Evolutionary conservation across 805 yeast genomes (phyloP).

Genomic region (Candida nanaspora): DNA sequence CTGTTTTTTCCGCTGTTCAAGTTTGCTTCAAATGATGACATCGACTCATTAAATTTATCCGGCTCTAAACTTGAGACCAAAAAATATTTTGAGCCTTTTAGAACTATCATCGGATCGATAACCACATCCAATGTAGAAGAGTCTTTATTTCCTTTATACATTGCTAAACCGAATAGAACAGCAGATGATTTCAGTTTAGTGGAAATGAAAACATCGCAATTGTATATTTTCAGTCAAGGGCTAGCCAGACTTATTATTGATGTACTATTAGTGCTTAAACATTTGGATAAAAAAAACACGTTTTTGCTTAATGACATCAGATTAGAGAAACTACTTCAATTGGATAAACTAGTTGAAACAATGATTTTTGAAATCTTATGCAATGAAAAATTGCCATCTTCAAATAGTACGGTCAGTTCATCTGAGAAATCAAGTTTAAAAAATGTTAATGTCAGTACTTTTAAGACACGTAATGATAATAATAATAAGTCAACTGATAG

Average conservation of each 20-base stretch:
- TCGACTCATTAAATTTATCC: not conserved
- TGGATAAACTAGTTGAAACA: slow-evolving; percentile 9
- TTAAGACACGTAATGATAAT: no score
- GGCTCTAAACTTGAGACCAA: no score
- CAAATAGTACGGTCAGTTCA: not conserved
- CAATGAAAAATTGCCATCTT: not conserved
- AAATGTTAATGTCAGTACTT: not conserved
- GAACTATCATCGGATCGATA: slow-evolving; percentile 2
- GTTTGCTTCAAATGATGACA: slow-evolving; percentile 1
- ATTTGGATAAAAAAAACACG: not conserved
- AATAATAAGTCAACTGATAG: not conserved
- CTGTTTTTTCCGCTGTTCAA: slow-evolving; percentile 16
- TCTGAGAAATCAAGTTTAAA: not conserved
- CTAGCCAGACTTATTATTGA: slow-evolving; percentile 15
- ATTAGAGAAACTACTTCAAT: slow-evolving; percentile 12
- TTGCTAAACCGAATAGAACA: slow-evolving; percentile 3
- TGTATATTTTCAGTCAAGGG: slow-evolving; percentile 11
- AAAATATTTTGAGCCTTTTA: slow-evolving; percentile 3
- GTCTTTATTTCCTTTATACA: slow-evolving; percentile 5
- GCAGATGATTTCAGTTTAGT: slow-evolving; percentile 5
- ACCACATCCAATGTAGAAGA: slow-evolving; percentile 1
- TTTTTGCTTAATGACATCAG: slow-evolving; percentile 1
- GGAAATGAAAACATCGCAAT: slow-evolving; percentile 12
- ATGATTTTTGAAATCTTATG: not conserved
- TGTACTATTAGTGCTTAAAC: slow-evolving; percentile 7